Evolutionary conservation across 2,329 filamentous ascomycete genomes (phyloP).

Genomic region (Fusarium decemcellulare): DNA sequence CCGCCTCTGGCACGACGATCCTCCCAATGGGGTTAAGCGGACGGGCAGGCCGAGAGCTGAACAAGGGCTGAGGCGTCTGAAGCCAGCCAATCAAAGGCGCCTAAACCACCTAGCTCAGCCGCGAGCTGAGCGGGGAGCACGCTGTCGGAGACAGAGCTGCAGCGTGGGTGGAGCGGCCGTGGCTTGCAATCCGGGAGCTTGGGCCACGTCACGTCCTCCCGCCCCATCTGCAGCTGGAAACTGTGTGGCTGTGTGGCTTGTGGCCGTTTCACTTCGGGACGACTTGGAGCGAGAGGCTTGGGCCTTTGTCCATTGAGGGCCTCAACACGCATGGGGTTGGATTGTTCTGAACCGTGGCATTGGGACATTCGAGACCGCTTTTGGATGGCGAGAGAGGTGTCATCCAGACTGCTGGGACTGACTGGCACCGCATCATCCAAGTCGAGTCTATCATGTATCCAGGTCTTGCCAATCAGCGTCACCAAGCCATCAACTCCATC

Average conservation of each 20-base stretch:
- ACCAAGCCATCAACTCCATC: too few relatives aligned
- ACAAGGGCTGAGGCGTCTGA: background rate
- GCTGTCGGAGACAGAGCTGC: background rate
- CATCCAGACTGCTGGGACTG: constrained; percentile 21
- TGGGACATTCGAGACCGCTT: constrained; percentile 8
- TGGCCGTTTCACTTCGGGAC: constrained; percentile 13
- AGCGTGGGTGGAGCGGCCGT: background rate
- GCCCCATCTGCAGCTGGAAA: background rate
- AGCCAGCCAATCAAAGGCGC: too few relatives aligned
- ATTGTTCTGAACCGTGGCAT: constrained; percentile 9
- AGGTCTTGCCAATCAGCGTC: too few relatives aligned
- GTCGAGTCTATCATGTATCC: background rate
- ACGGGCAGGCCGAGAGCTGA: constrained; percentile 50
- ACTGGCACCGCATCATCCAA: background rate
- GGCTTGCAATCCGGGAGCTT: constrained; percentile 33
- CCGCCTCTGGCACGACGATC: constrained; percentile 34
- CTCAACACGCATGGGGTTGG: constrained; percentile 8
- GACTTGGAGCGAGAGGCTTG: background rate
- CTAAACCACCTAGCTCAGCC: constrained; percentile 15
- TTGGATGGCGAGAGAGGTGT: constrained; percentile 2
- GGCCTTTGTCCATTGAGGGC: constrained; percentile 8
- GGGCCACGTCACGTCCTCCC: constrained; percentile 22
- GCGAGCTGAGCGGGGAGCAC: constrained; percentile 24
- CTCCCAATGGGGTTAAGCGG: constrained; percentile 42
- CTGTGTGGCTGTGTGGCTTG: constrained; percentile 23